Conservation (phyloP, 2,329 filamentous ascomycete species). For the Penicillium rolfsii region DNA sequence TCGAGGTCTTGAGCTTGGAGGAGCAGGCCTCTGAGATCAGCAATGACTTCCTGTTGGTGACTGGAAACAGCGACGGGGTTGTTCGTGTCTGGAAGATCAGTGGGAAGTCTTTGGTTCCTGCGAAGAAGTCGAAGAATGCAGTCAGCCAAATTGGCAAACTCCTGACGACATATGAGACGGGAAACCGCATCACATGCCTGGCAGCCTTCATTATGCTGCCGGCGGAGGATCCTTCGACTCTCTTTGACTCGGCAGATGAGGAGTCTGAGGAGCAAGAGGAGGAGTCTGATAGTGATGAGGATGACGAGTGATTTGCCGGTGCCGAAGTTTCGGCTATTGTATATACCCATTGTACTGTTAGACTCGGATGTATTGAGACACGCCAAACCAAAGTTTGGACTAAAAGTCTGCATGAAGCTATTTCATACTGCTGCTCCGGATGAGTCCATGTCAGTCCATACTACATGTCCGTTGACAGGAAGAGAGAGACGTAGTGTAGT, state of each 20-base stretch:
- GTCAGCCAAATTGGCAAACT: constrained; percentile 63
- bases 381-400: constrained; percentile 12
- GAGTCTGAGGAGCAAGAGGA: constrained; percentile 46
- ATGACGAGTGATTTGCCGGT: constrained; percentile 31
- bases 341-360: constrained; percentile 34
- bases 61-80: constrained; percentile 82
- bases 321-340: constrained; percentile 21
- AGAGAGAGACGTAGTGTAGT: background rate
- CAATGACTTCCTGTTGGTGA: constrained; percentile 63
- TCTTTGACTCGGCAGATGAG: constrained; percentile 59
- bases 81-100: constrained; percentile 74
- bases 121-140: constrained; percentile 24
- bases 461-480: background rate
- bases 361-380: constrained; percentile 21
- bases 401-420: background rate
- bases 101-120: constrained; percentile 33
- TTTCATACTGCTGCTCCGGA: background rate
- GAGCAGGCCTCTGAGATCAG: constrained; percentile 36
- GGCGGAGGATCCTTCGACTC: constrained; percentile 56
- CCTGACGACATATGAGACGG: constrained; percentile 79
- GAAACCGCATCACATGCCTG: constrained; percentile 86
- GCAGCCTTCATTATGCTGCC: constrained; percentile 83
- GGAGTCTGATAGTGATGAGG: constrained; percentile 36
- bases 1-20: constrained; percentile 63
- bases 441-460: too few relatives aligned